Evolutionary conservation across 1,139 yeast species (phyloP), one percentile per base, ranked within the genome.

Genomic region (Magnusiomyces ingens): DNA sequence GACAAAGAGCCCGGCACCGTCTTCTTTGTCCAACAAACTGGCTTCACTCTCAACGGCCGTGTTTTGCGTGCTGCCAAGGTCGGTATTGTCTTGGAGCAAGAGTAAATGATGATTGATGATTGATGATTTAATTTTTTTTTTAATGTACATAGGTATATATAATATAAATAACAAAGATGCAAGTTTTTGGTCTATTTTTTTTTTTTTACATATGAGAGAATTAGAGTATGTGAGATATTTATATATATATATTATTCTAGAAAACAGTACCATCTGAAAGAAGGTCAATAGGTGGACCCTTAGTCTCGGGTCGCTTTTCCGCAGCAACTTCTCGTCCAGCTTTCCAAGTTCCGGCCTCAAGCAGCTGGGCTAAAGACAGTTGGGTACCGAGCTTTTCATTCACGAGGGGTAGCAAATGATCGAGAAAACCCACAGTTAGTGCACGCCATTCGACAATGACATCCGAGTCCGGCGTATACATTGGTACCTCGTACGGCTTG

Each of bases 21-120:
- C 55, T 87, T 90, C 82, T 90, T 82, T 65, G 96, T 90, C 54
- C 96, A 91, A 73, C 96, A 87, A 72, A 79, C 85, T 26, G 98
- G 98, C 49, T 91, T 84, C 75, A 81, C 85, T 56, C 78, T 89
- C 66, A 90, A 90, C 71, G 82, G 85, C 62, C 80, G 97, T 69
- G 96, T 90, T 47, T 79, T 91, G 67, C 83, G 98, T 73, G 96
- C 98, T 44, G 96, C 98, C 58, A 91, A 91, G 77, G 98, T 91
- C 62, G 97, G 98, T 63, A 81, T 91, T 66, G 97, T 90, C 61
- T 37, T 17, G 15, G 18, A 37, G 13, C 15, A 37, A 12, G 18
- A 37, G 18, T 26, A 26, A 26, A 26, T 26, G 32, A 26, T 26
- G 32, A 26, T 26, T 26, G 32, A 26, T 26, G 32, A 26, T 26